Base-by-base conservation (phyloP, 1,284 basidiomycete species). In the Tylopilus sp. region DNA sequence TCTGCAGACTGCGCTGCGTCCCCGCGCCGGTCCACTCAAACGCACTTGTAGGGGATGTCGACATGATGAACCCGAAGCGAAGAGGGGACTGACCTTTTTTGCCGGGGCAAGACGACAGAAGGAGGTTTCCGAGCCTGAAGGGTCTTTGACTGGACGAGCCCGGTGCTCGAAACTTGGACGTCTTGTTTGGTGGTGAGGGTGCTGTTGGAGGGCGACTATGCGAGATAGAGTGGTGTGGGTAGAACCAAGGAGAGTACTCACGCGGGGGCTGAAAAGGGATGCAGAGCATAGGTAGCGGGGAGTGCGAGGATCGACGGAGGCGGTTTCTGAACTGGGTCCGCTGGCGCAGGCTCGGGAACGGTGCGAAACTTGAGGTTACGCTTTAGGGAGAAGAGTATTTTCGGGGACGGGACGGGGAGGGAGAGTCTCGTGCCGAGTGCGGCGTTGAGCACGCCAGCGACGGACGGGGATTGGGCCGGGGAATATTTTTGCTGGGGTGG, bases 31-130 rank as follows among this genome's bases (percentile, higher is more conserved):
- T 2, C 92, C 92, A 52, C 79, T 79, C 52, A 99, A 77, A 36
- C 96, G 84, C 11, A 99, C 90, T 89, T 50, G 46, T 14, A 25
- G 40, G 24, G 20, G 20, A 24, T 24, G 8, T 54, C 9, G 50
- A 39, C 41, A 32, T 1, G 24, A 26, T 24, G 32, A 44, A 29
- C 10, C 40, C 35, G 41, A 41, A 13, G 1, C 14, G 25, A 32
- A 46, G 53, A 39, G 50, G 29, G 43, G 46, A 54, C 64, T 14
- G 26, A 86, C 87, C 84, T 78, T 98, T 94, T 73, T 98, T 99
- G 9, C 96, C 96, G 0, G 96, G 96, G 73, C 95, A 98, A 7
- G 92, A 95, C 4, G 90, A 94, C 28, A 99, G 73, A 43, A 90
- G 80, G 32, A 99, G 70, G 69, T 98, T 98, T n/a, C 96, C 96